These are phyloP conservation scores for Rhexocercosporidium sp. DNA, from an alignment of 2,329 filamentous ascomycete genomes.

Conservation along the genomic window DNA sequence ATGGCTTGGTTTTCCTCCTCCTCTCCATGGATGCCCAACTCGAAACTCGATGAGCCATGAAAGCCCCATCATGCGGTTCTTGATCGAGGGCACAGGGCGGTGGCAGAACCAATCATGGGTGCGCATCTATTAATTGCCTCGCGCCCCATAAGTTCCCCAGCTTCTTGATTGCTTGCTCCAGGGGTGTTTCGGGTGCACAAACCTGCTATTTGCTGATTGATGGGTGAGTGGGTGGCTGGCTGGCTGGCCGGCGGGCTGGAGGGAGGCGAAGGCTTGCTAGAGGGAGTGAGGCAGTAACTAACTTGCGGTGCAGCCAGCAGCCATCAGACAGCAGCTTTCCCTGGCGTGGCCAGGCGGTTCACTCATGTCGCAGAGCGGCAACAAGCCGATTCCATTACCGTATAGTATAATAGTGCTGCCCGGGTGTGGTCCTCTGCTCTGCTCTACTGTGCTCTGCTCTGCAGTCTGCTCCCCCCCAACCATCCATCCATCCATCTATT, in stretches of 20 bases:
- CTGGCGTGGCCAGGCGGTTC: constrained; percentile 1
- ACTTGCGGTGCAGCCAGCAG: background rate
- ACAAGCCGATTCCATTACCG: background rate
- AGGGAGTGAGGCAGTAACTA: no score
- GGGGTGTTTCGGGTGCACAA: constrained; percentile 30
- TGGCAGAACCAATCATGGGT: background rate
- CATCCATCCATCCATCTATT: no score
- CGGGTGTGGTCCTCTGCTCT: background rate
- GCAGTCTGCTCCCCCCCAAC: constrained; percentile 1
- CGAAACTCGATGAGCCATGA: constrained; percentile 2
- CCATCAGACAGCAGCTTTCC: background rate
- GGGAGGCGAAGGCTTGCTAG: background rate
- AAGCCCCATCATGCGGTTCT: constrained; percentile 6
- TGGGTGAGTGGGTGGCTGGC: no score
- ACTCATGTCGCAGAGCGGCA: background rate
- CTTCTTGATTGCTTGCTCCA: constrained; percentile 26
- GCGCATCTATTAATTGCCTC: background rate
- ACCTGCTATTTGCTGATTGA: constrained; percentile 33
- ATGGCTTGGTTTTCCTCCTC: background rate
- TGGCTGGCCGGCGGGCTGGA: background rate
- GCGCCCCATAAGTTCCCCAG: constrained; percentile 22
- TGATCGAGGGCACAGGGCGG: background rate
- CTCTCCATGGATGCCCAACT: constrained; percentile 1
- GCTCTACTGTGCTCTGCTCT: background rate
- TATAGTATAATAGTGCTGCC: no score